phyloP scores from a whole-genome alignment of 352 stramenopile genomes.

The Phytopythium delawarense region DNA sequence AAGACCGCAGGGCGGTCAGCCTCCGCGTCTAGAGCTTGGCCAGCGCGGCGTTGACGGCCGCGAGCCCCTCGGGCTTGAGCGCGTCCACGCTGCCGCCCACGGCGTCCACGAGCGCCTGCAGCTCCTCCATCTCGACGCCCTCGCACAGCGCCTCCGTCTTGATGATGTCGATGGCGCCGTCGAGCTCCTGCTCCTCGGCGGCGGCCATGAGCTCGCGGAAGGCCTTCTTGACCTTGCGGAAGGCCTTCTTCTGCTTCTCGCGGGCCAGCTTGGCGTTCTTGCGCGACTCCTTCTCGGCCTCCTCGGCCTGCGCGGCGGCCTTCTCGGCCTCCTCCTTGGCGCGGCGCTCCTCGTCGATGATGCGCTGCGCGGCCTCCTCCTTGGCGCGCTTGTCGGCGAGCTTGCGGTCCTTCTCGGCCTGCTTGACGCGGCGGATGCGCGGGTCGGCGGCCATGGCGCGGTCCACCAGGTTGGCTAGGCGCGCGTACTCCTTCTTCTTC shows the following conservation, averaged over 20 bases:
- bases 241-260: constrained; percentile 85
- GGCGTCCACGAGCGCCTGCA: constrained; percentile 41
- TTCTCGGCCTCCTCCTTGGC: constrained; percentile 58
- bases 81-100: constrained; percentile 11
- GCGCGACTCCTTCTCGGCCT: constrained; percentile 60
- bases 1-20: not conserved
- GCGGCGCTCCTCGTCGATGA: constrained; percentile 63
- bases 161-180: constrained; percentile 57
- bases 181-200: constrained; percentile 51
- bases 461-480: constrained; percentile 77
- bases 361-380: constrained; percentile 61
- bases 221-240: constrained; percentile 80
- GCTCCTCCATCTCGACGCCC: constrained; percentile 49
- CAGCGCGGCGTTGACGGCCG: not conserved
- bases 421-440: constrained; percentile 77
- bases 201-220: constrained; percentile 77
- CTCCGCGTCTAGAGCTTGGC: not conserved
- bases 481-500: constrained; percentile 87
- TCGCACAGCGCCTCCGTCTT: constrained; percentile 80
- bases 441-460: constrained; percentile 68
- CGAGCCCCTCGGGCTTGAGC: constrained; percentile 16
- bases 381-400: constrained; percentile 66
- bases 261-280: constrained; percentile 73
- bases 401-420: constrained; percentile 85
- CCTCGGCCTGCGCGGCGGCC: constrained; percentile 42